Evolutionary conservation across 2,329 filamentous ascomycete species (phyloP).

Genomic region (Dichotomopilus funicola): DNA sequence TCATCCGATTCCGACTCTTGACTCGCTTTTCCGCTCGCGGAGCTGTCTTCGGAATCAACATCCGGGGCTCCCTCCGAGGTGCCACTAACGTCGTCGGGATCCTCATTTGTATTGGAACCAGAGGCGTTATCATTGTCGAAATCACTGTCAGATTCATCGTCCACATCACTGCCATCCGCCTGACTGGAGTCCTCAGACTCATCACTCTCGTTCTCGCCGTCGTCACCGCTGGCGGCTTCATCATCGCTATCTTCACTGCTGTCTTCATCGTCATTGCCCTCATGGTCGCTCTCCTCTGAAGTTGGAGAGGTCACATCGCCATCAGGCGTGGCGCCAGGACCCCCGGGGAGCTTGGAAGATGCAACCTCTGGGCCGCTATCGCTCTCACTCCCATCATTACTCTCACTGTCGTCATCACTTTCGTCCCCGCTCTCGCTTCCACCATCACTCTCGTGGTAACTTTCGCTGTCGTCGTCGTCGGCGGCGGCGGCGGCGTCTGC

Average conservation of each 20-base stretch:
- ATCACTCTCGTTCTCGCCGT: background rate
- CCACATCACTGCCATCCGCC: background rate
- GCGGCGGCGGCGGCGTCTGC: background rate
- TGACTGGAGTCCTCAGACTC: no score
- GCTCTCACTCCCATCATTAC: conserved; percentile 15
- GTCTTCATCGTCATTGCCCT: conserved; percentile 10
- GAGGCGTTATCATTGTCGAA: background rate
- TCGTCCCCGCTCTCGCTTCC: conserved; percentile 3
- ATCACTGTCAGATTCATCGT: background rate
- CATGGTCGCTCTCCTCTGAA: conserved; percentile 8
- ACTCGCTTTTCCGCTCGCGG: background rate
- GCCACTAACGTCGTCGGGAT: no score
- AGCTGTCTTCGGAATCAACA: background rate
- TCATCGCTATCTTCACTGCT: conserved; percentile 11
- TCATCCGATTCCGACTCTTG: conserved; percentile 8
- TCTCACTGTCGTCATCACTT: conserved; percentile 10
- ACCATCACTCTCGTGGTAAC: conserved; percentile 5
- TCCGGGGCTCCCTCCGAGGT: no score
- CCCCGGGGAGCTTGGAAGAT: conserved; percentile 14
- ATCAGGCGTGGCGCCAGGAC: background rate
- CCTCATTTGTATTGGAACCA: no score
- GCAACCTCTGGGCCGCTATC: conserved; percentile 22
- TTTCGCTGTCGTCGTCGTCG: background rate
- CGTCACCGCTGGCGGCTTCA: conserved; percentile 3
- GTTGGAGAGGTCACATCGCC: background rate